phyloP scores from a whole-genome alignment of 768 basidiomycete genomes.

The Tremella mesenterica region DNA sequence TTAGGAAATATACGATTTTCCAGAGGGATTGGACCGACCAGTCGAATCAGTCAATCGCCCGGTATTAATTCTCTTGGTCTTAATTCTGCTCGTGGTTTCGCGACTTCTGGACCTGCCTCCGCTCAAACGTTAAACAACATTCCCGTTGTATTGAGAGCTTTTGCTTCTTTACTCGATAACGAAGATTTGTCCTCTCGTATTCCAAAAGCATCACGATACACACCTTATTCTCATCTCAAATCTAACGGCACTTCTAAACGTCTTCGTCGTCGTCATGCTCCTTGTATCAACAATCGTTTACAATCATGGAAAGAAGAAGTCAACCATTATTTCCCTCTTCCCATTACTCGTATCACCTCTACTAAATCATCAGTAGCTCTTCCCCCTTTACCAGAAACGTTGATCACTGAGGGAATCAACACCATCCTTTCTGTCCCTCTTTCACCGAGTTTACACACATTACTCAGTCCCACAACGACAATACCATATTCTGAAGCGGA shows the following conservation, averaged over 20 bases:
- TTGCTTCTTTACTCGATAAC: slow-evolving; percentile 12
- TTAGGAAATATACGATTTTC: not conserved
- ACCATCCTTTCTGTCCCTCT: slow-evolving; percentile 22
- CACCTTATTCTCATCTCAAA: slow-evolving; percentile 15
- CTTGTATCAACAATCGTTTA: too few relatives aligned
- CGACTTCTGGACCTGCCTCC: slow-evolving; percentile 7
- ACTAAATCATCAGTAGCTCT: slow-evolving; percentile 7
- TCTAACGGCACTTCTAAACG: not conserved
- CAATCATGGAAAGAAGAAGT: too few relatives aligned
- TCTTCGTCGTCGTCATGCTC: not conserved
- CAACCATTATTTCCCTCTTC: slow-evolving; percentile 19
- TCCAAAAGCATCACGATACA: slow-evolving; percentile 14
- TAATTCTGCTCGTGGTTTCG: slow-evolving; percentile 25
- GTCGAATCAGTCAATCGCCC: slow-evolving; percentile 7
- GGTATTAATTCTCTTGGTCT: slow-evolving; percentile 24
- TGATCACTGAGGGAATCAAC: slow-evolving; percentile 21
- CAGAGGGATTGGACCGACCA: not conserved
- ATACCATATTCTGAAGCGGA: slow-evolving; percentile 18
- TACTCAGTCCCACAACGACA: slow-evolving; percentile 14
- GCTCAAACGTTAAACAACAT: slow-evolving; percentile 12
- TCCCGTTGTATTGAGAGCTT: slow-evolving; percentile 25
- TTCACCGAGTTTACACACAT: slow-evolving; percentile 19
- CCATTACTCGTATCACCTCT: not conserved
- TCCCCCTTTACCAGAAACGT: slow-evolving; percentile 18
- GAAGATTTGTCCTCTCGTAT: slow-evolving; percentile 7